These are phyloP conservation scores for Penicillium nordicum DNA, from an alignment of 2,329 filamentous ascomycete species.

Conservation along the genomic window DNA sequence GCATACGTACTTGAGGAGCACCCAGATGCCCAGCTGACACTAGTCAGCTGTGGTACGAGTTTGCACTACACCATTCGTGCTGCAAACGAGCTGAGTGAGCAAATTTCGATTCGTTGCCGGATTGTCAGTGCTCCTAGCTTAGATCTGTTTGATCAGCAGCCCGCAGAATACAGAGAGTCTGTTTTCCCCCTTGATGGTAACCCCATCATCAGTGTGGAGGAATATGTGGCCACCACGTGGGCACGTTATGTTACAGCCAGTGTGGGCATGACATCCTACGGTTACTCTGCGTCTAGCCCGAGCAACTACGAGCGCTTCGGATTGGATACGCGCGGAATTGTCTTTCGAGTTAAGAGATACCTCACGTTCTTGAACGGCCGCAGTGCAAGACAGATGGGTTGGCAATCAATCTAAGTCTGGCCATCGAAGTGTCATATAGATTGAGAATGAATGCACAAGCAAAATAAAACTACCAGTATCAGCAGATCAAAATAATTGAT, in stretches of 20 bases:
- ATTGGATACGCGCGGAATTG: neutral
- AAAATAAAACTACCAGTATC: too few species aligned
- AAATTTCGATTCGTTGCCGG: conserved; percentile 70
- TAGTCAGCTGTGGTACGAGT: conserved; percentile 87
- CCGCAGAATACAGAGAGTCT: conserved; percentile 82
- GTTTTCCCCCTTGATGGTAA: conserved; percentile 79
- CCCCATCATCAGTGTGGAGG: conserved; percentile 81
- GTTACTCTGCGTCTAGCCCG: conserved; percentile 16
- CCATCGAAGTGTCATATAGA: too few species aligned
- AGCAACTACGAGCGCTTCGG: conserved; percentile 6
- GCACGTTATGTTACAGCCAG: conserved; percentile 20
- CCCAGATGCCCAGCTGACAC: conserved; percentile 68
- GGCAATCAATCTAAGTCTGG: neutral
- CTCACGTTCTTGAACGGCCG: neutral
- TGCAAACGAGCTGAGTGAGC: conserved; percentile 73
- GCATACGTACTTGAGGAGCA: conserved; percentile 80
- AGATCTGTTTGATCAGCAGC: conserved; percentile 84
- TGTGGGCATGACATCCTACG: conserved; percentile 22
- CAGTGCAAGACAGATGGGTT: neutral
- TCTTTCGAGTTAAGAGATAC: neutral
- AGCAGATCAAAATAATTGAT: too few species aligned
- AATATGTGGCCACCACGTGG: conserved; percentile 14
- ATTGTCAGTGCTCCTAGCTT: conserved; percentile 87
- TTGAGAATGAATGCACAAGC: too few species aligned
- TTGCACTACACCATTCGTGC: conserved; percentile 78